These are phyloP conservation scores for Eucalyptus pauciflora DNA, from an alignment of 345 rosid species.

Conservation along the genomic window DNA sequence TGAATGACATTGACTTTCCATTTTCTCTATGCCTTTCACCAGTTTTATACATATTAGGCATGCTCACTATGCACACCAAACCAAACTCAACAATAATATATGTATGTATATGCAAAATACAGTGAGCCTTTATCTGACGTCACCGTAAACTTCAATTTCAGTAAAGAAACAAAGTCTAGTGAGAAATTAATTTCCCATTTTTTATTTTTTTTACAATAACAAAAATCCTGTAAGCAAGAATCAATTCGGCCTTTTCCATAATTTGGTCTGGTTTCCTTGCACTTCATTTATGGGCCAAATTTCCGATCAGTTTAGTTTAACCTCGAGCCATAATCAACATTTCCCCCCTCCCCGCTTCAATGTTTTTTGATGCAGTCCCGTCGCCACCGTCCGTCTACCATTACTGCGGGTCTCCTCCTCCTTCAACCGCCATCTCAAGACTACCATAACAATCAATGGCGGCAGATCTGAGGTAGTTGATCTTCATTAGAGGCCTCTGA, in stretches of 20 bases:
- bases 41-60: neutral
- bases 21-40: neutral
- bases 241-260: neutral
- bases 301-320: neutral
- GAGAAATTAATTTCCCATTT: neutral
- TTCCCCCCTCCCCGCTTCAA: neutral
- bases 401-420: neutral
- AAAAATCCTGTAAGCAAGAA: neutral
- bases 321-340: neutral
- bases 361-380: neutral
- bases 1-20: neutral
- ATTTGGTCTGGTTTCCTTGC: neutral
- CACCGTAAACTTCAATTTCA: neutral
- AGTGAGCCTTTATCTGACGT: neutral
- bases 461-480: neutral
- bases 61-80: neutral
- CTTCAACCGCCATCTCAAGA: neutral
- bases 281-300: neutral
- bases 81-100: neutral
- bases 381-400: neutral
- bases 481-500: neutral
- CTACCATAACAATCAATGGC: neutral
- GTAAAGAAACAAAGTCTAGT: neutral
- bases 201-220: neutral
- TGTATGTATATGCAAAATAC: neutral